Evolutionary conservation across 306 rosid genomes (phyloP), one percentile per base, ranked within the genome.

Genomic region (Acacia crassicarpa): DNA sequence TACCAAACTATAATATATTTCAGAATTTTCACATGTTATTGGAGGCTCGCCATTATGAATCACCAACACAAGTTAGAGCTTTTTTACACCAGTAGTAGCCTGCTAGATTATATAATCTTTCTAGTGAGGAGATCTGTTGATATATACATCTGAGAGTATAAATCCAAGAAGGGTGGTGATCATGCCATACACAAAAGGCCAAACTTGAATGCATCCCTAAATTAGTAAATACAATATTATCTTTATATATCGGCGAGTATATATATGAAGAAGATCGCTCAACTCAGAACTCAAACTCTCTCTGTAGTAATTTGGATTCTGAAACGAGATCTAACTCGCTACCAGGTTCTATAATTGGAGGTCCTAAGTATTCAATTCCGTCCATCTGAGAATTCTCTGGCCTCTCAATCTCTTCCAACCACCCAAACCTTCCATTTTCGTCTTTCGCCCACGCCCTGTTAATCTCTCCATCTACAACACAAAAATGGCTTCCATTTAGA

Each of bases 351-450:
- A 17, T 67, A 83, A 92, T 61, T 76, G 71, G 90, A 38, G 97
- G 97, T 33, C 97, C 97, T 62, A 81, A 43, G 78, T 92, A 92
- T 72, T 87, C 85, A 35, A 92, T 92, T 40, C 82, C 84, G 81
- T 85, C 90, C 89, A 92, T 88, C 32, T 72, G 27, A 17, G 85
- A 83, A 75, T 92, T 81, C 78, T 85, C 91, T 44, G 91, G 93
- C 86, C 82, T 27, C 87, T 89, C 92, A 73, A 92, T 90, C 83
- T 90, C 97, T 83, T 92, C 97, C 72, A 92, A 74, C 94, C 97
- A 92, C 58, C 82, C 84, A 68, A 79, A 90, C 16, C 75, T 4
- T 8, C 67, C 79, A 19, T 22, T 44, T 41, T 83, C 90, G 79
- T 80, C 87, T 76, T 83, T 59, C 43, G 0, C 54, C 74, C 12